Conservation (phyloP, 306 rosid genomes). For the Senna siamea region DNA sequence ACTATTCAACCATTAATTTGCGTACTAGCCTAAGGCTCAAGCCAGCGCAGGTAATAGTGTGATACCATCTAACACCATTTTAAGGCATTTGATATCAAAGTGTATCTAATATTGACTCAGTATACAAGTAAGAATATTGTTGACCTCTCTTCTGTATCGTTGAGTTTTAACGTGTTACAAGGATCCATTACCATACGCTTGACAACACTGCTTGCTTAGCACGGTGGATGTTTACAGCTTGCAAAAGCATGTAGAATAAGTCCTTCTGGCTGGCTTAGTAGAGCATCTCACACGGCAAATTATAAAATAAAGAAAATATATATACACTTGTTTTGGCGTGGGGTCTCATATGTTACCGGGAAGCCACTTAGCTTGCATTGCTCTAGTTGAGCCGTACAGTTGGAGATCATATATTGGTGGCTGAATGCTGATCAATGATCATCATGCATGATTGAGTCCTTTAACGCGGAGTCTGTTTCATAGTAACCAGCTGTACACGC, state of each 20-base stretch:
- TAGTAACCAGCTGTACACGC: constrained; percentile 21
- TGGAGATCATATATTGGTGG: not conserved
- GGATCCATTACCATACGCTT: not conserved
- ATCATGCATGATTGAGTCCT: constrained; percentile 24
- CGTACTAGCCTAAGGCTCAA: not conserved
- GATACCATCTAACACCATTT: too few relatives aligned
- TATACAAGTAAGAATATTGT: not conserved
- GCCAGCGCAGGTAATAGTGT: not conserved
- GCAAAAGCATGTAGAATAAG: constrained; percentile 35
- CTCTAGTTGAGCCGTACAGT: not conserved
- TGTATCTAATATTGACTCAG: not conserved
- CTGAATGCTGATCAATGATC: not conserved
- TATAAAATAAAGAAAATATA: not conserved
- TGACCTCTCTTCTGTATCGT: not conserved
- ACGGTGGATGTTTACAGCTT: constrained; percentile 39
- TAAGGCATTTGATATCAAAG: too few relatives aligned
- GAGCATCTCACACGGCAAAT: constrained; percentile 39
- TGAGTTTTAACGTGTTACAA: too few relatives aligned
- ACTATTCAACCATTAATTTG: constrained; percentile 3
- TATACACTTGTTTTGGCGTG: not conserved
- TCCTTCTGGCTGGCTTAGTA: constrained; percentile 32
- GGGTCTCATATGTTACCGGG: constrained; percentile 16
- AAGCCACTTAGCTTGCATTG: constrained; percentile 5
- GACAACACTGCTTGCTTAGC: constrained; percentile 30
- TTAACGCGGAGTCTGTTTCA: not conserved